A percentile compares a stretch with the other conserved stretches of the same genome.
Evolutionary conservation across 306 rosid genomes (phyloP).

Genomic region (Dicorynia guianensis): DNA sequence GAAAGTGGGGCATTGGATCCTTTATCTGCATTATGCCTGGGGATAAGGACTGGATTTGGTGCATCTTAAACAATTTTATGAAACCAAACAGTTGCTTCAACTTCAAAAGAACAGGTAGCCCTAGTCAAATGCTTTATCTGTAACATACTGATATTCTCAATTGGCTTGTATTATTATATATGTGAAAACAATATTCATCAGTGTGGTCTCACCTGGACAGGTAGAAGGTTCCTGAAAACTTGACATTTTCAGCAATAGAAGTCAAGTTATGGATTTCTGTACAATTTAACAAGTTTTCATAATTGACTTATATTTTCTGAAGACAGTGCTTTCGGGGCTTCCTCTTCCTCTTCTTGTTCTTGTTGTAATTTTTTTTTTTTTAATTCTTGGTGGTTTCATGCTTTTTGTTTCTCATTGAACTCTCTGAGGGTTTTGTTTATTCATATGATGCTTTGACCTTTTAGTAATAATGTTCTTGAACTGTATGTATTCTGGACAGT

Average conservation of each 20-base stretch:
- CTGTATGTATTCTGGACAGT: conserved; percentile 9
- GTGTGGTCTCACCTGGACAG: conserved; percentile 2
- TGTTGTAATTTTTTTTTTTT: too few species aligned
- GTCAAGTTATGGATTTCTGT: neutral
- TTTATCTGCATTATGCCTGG: neutral
- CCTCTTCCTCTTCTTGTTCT: neutral
- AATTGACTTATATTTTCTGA: neutral
- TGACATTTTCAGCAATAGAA: conserved; percentile 7
- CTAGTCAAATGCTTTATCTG: neutral
- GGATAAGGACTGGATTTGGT: neutral
- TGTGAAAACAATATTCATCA: neutral
- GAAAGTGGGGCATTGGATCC: neutral
- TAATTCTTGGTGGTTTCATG: conserved; percentile 3
- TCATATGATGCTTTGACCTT: conserved; percentile 21
- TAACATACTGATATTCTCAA: neutral
- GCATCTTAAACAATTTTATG: neutral
- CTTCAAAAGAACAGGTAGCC: neutral
- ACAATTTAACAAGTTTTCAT: neutral
- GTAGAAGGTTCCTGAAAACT: neutral
- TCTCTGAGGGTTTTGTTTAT: conserved; percentile 24
- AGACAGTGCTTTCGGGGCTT: neutral
- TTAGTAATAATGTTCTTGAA: conserved; percentile 11
- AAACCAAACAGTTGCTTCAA: neutral
- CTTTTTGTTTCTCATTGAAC: conserved; percentile 21
- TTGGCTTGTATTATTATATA: conserved; percentile 5